Percentiles rank a stretch among this genome's conserved stretches.
phyloP scores from a whole-genome alignment of 2,329 filamentous ascomycete species.

The Hypoxylon sp. region DNA sequence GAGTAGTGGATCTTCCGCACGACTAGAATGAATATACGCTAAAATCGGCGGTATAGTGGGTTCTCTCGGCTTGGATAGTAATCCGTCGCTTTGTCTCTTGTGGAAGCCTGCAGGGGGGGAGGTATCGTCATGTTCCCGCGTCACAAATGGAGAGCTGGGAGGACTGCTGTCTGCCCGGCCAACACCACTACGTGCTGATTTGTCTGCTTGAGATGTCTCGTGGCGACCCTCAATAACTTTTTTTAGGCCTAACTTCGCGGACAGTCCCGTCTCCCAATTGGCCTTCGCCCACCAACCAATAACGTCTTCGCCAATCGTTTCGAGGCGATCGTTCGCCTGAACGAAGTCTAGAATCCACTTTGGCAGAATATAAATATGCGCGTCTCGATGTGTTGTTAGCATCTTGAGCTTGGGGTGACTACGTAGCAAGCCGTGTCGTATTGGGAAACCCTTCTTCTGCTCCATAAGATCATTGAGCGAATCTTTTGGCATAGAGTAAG shows the following conservation, averaged over 20 bases:
- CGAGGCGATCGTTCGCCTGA: slow-evolving; percentile 81
- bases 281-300: slow-evolving; percentile 97
- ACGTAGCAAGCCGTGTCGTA: slow-evolving; percentile 81
- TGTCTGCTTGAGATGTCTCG: slow-evolving; percentile 57
- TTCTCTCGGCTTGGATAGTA: slow-evolving; percentile 47
- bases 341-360: slow-evolving; percentile 91
- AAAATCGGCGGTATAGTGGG: slow-evolving; percentile 76
- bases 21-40: slow-evolving; percentile 81
- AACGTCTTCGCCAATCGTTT: slow-evolving; percentile 91
- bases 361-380: slow-evolving; percentile 95
- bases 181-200: slow-evolving; percentile 46
- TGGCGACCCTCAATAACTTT: slow-evolving; percentile 69
- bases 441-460: slow-evolving; percentile 77
- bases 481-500: slow-evolving; percentile 89
- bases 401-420: slow-evolving; percentile 83
- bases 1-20: slow-evolving; percentile 72
- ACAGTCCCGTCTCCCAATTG: slow-evolving; percentile 86
- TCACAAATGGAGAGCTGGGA: slow-evolving; percentile 37
- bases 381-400: slow-evolving; percentile 86
- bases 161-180: slow-evolving; percentile 34
- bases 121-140: slow-evolving; percentile 42
- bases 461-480: slow-evolving; percentile 87
- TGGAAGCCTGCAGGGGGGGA: slow-evolving; percentile 41
- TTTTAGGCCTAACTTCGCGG: slow-evolving; percentile 80
- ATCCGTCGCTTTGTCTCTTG: slow-evolving; percentile 44